Percentiles rank a stretch among this genome's conserved stretches.
phyloP scores from a whole-genome alignment of 441 rosid species.

The Rhodomyrtus psidioides region DNA sequence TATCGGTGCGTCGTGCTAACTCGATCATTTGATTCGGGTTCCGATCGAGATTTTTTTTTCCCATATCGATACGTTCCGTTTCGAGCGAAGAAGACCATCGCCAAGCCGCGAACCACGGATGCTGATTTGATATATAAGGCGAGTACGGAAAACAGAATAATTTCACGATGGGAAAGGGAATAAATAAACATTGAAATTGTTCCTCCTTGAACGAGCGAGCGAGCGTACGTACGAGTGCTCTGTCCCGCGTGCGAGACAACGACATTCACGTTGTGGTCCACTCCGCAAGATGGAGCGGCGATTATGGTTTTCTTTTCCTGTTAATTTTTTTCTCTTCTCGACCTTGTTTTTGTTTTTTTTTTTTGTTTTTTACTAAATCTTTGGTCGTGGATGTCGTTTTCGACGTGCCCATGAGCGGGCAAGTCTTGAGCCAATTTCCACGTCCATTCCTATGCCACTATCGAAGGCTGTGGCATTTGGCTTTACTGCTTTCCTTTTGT shows the following conservation, averaged over 20 bases:
- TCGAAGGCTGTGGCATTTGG: neutral
- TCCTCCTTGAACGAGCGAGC: neutral
- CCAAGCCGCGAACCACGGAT: neutral
- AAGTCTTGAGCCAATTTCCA: neutral
- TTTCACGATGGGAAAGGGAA: neutral
- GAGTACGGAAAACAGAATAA: neutral
- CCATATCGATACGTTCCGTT: neutral
- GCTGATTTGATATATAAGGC: no score
- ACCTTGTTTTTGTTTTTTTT: neutral
- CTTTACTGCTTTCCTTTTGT: neutral
- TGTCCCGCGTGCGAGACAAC: neutral
- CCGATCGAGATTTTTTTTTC: neutral
- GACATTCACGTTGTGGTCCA: neutral
- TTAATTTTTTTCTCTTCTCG: neutral
- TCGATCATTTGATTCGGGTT: neutral
- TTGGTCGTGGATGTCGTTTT: neutral
- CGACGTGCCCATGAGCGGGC: neutral
- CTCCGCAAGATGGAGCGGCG: neutral
- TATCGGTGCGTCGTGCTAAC: neutral
- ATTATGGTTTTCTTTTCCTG: neutral
- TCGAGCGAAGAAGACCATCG: neutral
- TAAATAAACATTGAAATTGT: no score
- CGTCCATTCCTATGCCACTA: neutral
- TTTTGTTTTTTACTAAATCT: neutral
- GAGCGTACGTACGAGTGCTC: neutral